These are phyloP conservation scores for Zygoascus meyerae DNA, from an alignment of 1,139 yeast genomes.

Conservation along the genomic window DNA sequence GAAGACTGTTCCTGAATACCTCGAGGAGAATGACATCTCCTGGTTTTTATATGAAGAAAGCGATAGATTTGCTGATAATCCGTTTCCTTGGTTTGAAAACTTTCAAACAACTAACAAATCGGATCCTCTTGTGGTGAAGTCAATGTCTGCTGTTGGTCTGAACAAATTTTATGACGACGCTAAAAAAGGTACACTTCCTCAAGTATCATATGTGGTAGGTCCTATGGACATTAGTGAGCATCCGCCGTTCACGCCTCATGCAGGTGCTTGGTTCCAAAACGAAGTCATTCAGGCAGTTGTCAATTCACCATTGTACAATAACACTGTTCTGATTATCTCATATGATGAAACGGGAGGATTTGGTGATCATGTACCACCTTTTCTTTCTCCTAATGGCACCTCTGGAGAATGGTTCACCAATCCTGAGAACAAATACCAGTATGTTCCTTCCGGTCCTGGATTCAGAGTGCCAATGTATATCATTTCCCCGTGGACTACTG, in stretches of 20 bases:
- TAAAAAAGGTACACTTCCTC: constrained; percentile 23
- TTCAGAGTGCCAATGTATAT: constrained; percentile 17
- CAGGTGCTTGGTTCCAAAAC: constrained; percentile 22
- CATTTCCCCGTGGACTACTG: constrained; percentile 24
- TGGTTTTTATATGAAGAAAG: constrained; percentile 25
- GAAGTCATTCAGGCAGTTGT: constrained; percentile 19
- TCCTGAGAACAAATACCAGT: constrained; percentile 9
- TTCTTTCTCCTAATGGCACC: constrained; percentile 17
- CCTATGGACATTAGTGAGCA: constrained; percentile 23
- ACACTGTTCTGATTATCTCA: constrained; percentile 20
- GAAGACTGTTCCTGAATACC: constrained; percentile 23
- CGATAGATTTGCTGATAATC: constrained; percentile 23
- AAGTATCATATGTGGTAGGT: constrained; percentile 21
- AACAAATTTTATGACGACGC: constrained; percentile 16
- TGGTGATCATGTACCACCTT: constrained; percentile 25
- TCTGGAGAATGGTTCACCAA: constrained; percentile 18
- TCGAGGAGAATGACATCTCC: constrained; percentile 18
- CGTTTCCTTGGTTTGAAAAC: constrained; percentile 21
- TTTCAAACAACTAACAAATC: constrained; percentile 13
- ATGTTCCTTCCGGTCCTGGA: constrained; percentile 20
- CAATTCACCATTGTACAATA: constrained; percentile 18
- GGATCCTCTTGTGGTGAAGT: constrained; percentile 15
- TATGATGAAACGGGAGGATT: constrained; percentile 27
- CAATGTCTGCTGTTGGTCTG: constrained; percentile 15
- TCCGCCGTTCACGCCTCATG: constrained; percentile 21